phyloP scores from a whole-genome alignment of 805 yeast genomes.

The Vanderwaltozyma tropicalis region DNA sequence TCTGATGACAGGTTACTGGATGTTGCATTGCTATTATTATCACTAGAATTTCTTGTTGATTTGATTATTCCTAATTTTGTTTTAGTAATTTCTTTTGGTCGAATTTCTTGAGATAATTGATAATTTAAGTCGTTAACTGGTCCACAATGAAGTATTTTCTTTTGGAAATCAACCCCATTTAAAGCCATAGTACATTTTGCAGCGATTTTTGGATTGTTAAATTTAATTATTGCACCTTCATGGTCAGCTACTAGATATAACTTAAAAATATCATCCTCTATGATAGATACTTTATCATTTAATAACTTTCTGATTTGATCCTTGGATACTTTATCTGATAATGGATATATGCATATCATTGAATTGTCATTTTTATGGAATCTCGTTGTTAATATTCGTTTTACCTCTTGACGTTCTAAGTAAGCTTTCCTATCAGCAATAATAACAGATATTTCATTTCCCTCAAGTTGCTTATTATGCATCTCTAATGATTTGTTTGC shows the following conservation, averaged over 20 bases:
- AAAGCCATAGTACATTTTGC: conserved; percentile 41
- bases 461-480: conserved; percentile 34
- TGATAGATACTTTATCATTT: conserved; percentile 5
- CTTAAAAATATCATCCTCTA: conserved; percentile 24
- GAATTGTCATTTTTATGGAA: conserved; percentile 5
- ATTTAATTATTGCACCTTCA: conserved; percentile 42
- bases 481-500: conserved; percentile 39
- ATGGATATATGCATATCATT: conserved; percentile 20
- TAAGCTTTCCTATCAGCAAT: conserved; percentile 36
- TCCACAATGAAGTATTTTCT: conserved; percentile 26
- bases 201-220: conserved; percentile 33
- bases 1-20: background rate
- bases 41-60: conserved; percentile 1
- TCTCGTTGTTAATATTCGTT: conserved; percentile 19
- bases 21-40: no score
- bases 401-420: conserved; percentile 26
- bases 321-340: conserved; percentile 20
- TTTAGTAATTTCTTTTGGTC: background rate
- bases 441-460: conserved; percentile 39
- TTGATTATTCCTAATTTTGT: background rate
- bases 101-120: background rate
- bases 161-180: conserved; percentile 32
- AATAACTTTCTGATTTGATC: conserved; percentile 11
- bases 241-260: conserved; percentile 38
- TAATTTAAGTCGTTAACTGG: conserved; percentile 25